Evolutionary conservation across 768 basidiomycete genomes (phyloP).

Genomic region (Wakefieldia striispora): DNA sequence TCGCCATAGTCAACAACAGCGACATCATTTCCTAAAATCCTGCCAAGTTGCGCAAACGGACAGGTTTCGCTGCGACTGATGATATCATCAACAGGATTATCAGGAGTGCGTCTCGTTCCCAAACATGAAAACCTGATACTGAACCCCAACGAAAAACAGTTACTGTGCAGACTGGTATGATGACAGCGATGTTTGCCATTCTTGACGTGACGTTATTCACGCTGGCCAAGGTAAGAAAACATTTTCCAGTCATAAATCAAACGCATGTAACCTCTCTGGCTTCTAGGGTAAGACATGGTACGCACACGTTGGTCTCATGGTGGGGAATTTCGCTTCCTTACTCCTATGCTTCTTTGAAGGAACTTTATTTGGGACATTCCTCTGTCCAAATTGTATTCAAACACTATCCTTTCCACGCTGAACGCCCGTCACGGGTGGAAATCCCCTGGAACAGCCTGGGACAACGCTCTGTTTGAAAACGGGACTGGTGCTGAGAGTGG

Average conservation of each 20-base stretch:
- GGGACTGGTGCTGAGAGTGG: background rate
- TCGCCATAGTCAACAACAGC: background rate
- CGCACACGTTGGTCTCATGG: background rate
- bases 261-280: background rate
- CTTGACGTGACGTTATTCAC: conserved; percentile 26
- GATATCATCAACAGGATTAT: conserved; percentile 40
- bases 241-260: background rate
- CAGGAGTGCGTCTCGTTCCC: conserved; percentile 24
- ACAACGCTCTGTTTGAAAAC: conserved; percentile 8
- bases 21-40: background rate
- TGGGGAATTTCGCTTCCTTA: background rate
- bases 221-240: conserved; percentile 6
- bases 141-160: too few relatives aligned
- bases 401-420: background rate
- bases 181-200: conserved; percentile 12
- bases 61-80: conserved; percentile 42
- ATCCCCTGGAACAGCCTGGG: background rate
- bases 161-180: conserved; percentile 9
- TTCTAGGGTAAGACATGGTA: conserved; percentile 9
- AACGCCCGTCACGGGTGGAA: conserved; percentile 14
- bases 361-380: conserved; percentile 24
- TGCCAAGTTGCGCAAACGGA: conserved; percentile 38
- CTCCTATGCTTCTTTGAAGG: background rate
- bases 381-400: conserved; percentile 27
- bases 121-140: too few relatives aligned